These are phyloP conservation scores for Aspergillus oerlinghausenensis DNA, from an alignment of 2,329 filamentous ascomycete species.

Conservation along the genomic window DNA sequence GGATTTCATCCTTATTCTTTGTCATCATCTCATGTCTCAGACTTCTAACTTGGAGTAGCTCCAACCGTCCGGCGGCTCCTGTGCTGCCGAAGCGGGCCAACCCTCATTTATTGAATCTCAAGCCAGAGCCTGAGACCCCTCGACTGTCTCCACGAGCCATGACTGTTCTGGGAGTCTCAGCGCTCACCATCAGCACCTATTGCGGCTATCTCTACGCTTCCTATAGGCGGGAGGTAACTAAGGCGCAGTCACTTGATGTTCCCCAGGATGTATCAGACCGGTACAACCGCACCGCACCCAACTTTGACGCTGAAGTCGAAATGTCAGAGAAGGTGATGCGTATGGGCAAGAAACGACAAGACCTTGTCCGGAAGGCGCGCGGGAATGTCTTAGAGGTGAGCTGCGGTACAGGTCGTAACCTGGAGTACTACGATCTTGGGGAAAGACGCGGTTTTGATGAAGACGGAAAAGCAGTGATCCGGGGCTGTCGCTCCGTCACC, in stretches of 20 bases:
- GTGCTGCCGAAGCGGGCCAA: slow-evolving; percentile 20
- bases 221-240: slow-evolving; percentile 34
- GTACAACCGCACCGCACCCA: slow-evolving; percentile 40
- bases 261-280: slow-evolving; percentile 44
- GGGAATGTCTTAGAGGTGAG: slow-evolving; percentile 48
- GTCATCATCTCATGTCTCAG: not conserved
- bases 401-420: slow-evolving; percentile 48
- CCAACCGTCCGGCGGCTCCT: slow-evolving; percentile 11
- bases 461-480: slow-evolving; percentile 24
- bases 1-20: not conserved
- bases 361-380: slow-evolving; percentile 38
- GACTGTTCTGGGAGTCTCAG: slow-evolving; percentile 35
- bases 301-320: slow-evolving; percentile 45
- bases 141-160: slow-evolving; percentile 30
- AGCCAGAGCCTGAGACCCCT: slow-evolving; percentile 11
- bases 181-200: slow-evolving; percentile 41
- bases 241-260: slow-evolving; percentile 28
- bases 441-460: slow-evolving; percentile 29
- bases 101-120: slow-evolving; percentile 21
- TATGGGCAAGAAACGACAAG: slow-evolving; percentile 37
- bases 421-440: slow-evolving; percentile 42
- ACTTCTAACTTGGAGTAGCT: slow-evolving; percentile 4
- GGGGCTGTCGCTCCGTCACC: slow-evolving; percentile 39
- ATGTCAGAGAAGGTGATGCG: slow-evolving; percentile 41
- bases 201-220: slow-evolving; percentile 41